Evolutionary conservation across 345 rosid genomes (phyloP).

Genomic region (Eucalyptus lansdowneana): DNA sequence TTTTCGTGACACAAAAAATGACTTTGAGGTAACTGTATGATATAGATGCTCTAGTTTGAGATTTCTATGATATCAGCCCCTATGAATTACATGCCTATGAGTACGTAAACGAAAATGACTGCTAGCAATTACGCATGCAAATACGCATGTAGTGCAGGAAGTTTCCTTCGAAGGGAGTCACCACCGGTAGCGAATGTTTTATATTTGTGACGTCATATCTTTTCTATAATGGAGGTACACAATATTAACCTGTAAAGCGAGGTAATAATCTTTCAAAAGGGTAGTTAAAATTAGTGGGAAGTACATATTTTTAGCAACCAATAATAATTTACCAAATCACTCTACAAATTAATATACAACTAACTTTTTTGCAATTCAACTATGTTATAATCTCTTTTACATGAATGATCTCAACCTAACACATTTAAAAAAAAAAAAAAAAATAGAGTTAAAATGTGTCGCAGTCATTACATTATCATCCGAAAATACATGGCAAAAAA

Average conservation of each 20-base stretch:
- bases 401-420: not conserved
- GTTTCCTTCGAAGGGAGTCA: not conserved
- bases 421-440: not conserved
- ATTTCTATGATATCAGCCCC: not conserved
- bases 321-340: not conserved
- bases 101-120: not conserved
- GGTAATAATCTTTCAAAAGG: not conserved
- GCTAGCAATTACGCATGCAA: not conserved
- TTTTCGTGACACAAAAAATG: not conserved
- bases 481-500: not conserved
- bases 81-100: not conserved
- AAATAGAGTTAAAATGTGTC: not conserved
- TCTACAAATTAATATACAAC: too few species aligned
- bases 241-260: not conserved
- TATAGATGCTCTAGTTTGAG: accelerated
- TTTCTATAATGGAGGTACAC: not conserved
- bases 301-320: not conserved
- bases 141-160: not conserved
- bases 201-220: not conserved
- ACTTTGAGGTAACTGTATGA: not conserved
- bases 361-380: not conserved
- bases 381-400: not conserved
- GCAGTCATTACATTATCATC: not conserved
- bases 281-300: not conserved
- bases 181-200: not conserved